These are phyloP conservation scores for Hemileia vastatrix DNA, from an alignment of 1,284 basidiomycete species.

Conservation along the genomic window DNA sequence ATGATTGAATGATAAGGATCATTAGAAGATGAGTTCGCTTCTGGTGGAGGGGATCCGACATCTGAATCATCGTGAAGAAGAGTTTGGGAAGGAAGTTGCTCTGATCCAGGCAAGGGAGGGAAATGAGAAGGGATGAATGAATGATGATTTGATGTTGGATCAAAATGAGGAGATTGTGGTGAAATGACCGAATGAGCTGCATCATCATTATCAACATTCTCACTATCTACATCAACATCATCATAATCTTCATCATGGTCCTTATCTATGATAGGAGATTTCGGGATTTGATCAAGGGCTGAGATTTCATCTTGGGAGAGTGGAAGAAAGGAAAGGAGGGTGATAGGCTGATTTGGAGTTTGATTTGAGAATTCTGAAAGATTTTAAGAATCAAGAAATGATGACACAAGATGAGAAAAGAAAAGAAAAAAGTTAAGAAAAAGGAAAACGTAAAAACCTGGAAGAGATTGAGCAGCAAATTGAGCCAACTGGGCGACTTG, in stretches of 20 bases:
- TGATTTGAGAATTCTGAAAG: not conserved
- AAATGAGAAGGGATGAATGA: constrained; percentile 4
- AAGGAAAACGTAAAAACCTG: not conserved
- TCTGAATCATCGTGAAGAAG: not conserved
- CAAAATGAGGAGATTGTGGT: not conserved
- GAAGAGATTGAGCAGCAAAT: not conserved
- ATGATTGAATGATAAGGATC: not conserved
- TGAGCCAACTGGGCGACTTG: not conserved
- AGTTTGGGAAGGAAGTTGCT: not conserved
- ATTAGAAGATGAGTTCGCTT: not conserved
- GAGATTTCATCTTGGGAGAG: constrained; percentile 4
- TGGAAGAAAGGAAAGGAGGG: constrained; percentile 10
- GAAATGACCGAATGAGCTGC: not conserved
- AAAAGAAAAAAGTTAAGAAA: not conserved
- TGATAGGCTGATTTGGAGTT: not conserved
- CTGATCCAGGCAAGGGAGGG: constrained; percentile 16
- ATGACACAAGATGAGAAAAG: not conserved
- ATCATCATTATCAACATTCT: not conserved
- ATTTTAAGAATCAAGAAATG: not conserved
- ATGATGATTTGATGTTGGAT: not conserved
- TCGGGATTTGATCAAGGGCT: constrained; percentile 1
- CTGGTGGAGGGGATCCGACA: not conserved
- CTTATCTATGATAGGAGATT: constrained; percentile 1
- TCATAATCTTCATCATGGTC: constrained; percentile 3
- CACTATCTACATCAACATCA: no score